These are phyloP conservation scores for Aureobasidium sp. DNA, from an alignment of 2,329 filamentous ascomycete genomes.

Conservation along the genomic window DNA sequence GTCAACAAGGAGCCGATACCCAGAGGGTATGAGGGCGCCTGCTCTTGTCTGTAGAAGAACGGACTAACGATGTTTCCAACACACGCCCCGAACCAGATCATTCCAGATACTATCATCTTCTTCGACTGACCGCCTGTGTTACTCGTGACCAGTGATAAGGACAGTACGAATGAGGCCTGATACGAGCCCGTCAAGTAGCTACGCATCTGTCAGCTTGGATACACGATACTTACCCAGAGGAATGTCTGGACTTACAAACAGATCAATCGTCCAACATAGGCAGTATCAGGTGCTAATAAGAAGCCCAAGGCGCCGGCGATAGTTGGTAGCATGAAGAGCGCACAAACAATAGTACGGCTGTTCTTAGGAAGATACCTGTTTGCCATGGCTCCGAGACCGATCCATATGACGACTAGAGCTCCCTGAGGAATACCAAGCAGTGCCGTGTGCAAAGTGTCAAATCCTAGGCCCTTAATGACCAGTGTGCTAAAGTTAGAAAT, in stretches of 20 bases:
- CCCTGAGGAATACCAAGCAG: slow-evolving; percentile 49
- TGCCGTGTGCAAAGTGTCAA: slow-evolving; percentile 47
- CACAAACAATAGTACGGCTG: slow-evolving; percentile 40
- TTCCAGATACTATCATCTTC: slow-evolving; percentile 37
- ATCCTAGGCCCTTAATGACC: slow-evolving; percentile 53
- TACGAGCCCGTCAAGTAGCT: slow-evolving; percentile 45
- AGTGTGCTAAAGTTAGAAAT: slow-evolving; percentile 54
- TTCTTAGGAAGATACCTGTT: slow-evolving; percentile 35
- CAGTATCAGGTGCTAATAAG: slow-evolving; percentile 44
- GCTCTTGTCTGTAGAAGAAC: slow-evolving; percentile 3
- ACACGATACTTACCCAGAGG: background rate
- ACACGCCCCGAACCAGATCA: slow-evolving; percentile 35
- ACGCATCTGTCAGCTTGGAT: background rate
- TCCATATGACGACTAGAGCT: slow-evolving; percentile 44
- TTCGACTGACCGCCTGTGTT: slow-evolving; percentile 43
- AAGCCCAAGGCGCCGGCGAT: slow-evolving; percentile 53
- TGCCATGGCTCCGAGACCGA: slow-evolving; percentile 42
- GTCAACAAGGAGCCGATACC: background rate
- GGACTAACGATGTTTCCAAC: slow-evolving; percentile 28
- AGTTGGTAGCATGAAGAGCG: slow-evolving; percentile 51
- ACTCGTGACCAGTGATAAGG: slow-evolving; percentile 43
- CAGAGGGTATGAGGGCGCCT: slow-evolving; percentile 1
- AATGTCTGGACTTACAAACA: slow-evolving; percentile 36
- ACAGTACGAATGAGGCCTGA: slow-evolving; percentile 48
- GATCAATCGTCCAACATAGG: slow-evolving; percentile 48